Percentiles rank a stretch among this genome's conserved stretches.
These are phyloP conservation scores for Sarocladiaceae sp. DNA, from an alignment of 2,329 filamentous ascomycete species.

Conservation along the genomic window DNA sequence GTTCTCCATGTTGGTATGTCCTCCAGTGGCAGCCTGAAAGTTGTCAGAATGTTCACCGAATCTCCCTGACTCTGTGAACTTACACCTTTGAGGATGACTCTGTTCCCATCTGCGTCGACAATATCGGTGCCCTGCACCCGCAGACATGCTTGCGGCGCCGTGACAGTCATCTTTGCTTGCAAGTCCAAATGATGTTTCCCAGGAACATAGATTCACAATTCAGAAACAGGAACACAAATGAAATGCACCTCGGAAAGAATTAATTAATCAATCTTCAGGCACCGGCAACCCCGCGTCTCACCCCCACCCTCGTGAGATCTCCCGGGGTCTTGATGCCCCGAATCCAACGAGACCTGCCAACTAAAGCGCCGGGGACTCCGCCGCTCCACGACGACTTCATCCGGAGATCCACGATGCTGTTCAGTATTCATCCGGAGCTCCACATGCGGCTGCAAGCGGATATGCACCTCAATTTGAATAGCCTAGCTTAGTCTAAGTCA, in stretches of 20 bases:
- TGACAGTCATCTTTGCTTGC: not conserved
- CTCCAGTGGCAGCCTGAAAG: constrained; percentile 20
- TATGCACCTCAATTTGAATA: not conserved
- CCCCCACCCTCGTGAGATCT: not conserved
- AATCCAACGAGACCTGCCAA: not conserved
- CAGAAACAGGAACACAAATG: too few species aligned
- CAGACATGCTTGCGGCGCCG: not conserved
- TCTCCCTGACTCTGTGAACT: constrained; percentile 1
- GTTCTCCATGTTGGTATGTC: constrained; percentile 48
- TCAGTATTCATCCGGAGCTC: constrained; percentile 4
- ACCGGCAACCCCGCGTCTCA: not conserved
- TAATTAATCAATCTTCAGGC: too few species aligned
- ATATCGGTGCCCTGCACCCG: constrained; percentile 23
- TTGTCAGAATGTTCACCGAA: not conserved
- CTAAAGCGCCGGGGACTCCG: not conserved
- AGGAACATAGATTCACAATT: too few species aligned
- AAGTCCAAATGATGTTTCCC: too few species aligned
- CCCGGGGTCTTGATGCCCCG: not conserved
- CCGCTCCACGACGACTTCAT: constrained; percentile 6
- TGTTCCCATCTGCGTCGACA: constrained; percentile 38
- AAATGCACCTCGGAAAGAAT: too few species aligned
- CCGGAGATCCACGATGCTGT: constrained; percentile 3
- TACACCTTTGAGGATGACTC: constrained; percentile 36
- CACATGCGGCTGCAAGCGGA: not conserved
- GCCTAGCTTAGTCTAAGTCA: too few species aligned